Percentiles rank a stretch among this genome's conserved stretches.
Evolutionary conservation across 495 filamentous ascomycete species (phyloP).

Genomic region (Poronia punctata): DNA sequence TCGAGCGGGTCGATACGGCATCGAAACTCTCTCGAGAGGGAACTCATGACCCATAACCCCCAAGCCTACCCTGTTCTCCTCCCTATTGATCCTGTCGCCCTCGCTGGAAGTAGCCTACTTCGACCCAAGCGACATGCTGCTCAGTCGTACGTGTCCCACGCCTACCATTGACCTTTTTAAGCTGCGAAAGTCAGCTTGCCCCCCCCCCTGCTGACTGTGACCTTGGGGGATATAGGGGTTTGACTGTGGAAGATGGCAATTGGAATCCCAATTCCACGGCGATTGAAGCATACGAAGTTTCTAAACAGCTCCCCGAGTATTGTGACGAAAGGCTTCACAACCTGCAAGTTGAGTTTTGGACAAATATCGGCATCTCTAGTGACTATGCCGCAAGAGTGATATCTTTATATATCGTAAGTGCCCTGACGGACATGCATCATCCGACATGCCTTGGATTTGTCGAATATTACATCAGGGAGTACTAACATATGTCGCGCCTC

Average conservation of each 20-base stretch:
- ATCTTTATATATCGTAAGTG: conserved; percentile 11
- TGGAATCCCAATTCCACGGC: background rate
- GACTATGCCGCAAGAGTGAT: conserved; percentile 9
- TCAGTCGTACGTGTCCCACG: background rate
- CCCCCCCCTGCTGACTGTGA: background rate
- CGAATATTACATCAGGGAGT: background rate
- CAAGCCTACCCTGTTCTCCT: conserved; percentile 2
- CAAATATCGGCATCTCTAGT: conserved; percentile 1
- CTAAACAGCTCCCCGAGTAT: background rate
- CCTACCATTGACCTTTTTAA: background rate
- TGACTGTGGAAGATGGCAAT: background rate
- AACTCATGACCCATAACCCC: conserved; percentile 6
- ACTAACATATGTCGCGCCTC: background rate
- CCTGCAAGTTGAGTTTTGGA: conserved; percentile 7
- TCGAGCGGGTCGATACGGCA: background rate
- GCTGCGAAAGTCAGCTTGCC: background rate
- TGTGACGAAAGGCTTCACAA: conserved; percentile 8
- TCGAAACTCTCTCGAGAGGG: conserved; percentile 3
- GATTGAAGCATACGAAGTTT: background rate
- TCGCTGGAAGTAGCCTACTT: conserved; percentile 1
- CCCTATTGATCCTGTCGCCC: background rate
- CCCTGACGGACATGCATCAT: background rate
- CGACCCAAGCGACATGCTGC: background rate
- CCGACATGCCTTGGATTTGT: background rate
- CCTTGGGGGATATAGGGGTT: too few species aligned